Evolutionary conservation across 352 stramenopile species (phyloP).

Genomic region (Saprolegnia parasitica): DNA sequence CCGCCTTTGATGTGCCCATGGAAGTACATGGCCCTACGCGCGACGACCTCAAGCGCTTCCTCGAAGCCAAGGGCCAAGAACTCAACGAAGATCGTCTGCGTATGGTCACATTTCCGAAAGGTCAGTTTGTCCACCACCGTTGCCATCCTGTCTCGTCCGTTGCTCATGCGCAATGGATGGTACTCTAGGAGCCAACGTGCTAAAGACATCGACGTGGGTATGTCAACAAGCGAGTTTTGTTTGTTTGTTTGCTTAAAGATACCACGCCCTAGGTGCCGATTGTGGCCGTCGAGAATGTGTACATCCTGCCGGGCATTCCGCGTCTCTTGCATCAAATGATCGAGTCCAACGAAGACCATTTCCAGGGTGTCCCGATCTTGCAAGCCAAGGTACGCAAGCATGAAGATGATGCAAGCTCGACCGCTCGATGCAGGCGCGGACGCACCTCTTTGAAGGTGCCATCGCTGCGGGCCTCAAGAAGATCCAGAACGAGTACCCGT

Average conservation of each 20-base stretch:
- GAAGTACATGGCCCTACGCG: conserved; percentile 64
- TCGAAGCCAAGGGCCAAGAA: conserved; percentile 34
- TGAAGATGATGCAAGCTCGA: background rate
- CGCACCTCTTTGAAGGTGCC: conserved; percentile 57
- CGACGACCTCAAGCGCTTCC: conserved; percentile 45
- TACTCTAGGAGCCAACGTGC: background rate
- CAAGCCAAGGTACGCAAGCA: conserved; percentile 52
- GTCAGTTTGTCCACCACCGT: too few relatives aligned
- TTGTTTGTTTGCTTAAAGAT: background rate
- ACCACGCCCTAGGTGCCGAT: conserved; percentile 62
- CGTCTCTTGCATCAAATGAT: conserved; percentile 81
- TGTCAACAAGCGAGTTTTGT: background rate
- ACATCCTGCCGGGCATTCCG: conserved; percentile 78
- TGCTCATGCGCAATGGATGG: background rate
- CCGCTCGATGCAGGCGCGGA: conserved; percentile 50
- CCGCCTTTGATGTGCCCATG: conserved; percentile 63
- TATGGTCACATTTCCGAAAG: conserved; percentile 64
- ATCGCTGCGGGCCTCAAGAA: conserved; percentile 57
- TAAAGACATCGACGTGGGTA: conserved; percentile 23
- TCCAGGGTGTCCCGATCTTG: conserved; percentile 70
- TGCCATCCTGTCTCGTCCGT: background rate
- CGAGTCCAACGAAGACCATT: conserved; percentile 68
- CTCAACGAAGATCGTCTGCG: conserved; percentile 66
- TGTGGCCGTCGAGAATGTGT: conserved; percentile 74
- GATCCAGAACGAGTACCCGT: conserved; percentile 59